Evolutionary conservation across 1,139 yeast genomes (phyloP), one percentile per base, ranked within the genome.

Genomic region (Sugiyamaella neomexicana): DNA sequence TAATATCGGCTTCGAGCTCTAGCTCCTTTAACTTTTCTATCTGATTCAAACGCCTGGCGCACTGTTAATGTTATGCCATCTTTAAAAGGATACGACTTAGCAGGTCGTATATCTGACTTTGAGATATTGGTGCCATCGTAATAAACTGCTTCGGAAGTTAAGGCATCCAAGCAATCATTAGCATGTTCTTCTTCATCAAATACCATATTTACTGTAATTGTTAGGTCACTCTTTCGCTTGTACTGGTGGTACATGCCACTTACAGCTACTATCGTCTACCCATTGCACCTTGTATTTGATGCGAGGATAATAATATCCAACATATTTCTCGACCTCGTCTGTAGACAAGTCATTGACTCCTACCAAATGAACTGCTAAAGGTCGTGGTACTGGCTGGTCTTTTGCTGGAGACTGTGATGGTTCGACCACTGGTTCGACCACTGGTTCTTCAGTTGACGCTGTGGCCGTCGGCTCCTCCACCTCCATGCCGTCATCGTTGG

Each of bases 271-370:
- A 66, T 86, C 95, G 64, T 86, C 81, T 46, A 86, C 77, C 95
- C 95, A 86, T 63, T 86, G 85, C 27, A 85, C 69, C 50, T 74
- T 71, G 67, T 80, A 83, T 17, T 68, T 67, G 17, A 61, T 63
- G 25, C 62, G 69, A 60, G 80, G 80, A 49, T 82, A 64, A 62
- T 80, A 78, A 54, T 72, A 70, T 53, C 80, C 80, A 15, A 85
- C 69, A 63, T 77, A 86, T 15, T 75, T 69, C 64, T 82, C 81
- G 58, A 86, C 80, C 55, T 85, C 86, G 46, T 79, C 76, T 1
- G 89, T 84, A 41, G 86, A 80, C 58, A 86, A 72, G 51, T 78
- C 81, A 60, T 86, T 89, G 1, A 86, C 93, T 16, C 95, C 95
- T 50, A 72, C 67, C 2, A 86, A 58, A 54, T 72, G 75, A 25